Conservation (phyloP, 2,329 filamentous ascomycete species). For the Aspergillus costaricaensis region DNA sequence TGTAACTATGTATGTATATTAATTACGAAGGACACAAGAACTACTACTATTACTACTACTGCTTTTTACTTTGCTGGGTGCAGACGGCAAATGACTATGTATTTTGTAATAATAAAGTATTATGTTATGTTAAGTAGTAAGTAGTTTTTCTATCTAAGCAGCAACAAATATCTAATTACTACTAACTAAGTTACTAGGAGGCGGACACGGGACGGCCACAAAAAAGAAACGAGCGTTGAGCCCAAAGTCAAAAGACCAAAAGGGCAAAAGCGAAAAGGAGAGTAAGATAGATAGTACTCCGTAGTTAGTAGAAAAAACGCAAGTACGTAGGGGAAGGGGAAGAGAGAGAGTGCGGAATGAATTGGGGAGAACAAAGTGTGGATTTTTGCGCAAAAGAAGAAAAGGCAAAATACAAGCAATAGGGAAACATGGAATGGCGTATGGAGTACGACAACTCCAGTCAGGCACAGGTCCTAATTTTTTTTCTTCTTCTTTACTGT, state of each 20-base stretch:
- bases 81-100: slow-evolving; percentile 13
- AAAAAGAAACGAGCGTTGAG: not conserved
- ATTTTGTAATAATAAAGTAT: slow-evolving; percentile 9
- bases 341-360: not conserved
- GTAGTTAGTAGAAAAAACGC: no score
- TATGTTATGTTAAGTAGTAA: no score
- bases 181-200: no score
- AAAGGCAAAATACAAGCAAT: slow-evolving; percentile 15
- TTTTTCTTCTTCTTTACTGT: not conserved
- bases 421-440: slow-evolving; percentile 1
- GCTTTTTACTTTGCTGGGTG: not conserved
- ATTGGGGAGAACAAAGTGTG: not conserved
- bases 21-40: slow-evolving; percentile 6
- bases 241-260: slow-evolving; percentile 9
- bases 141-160: no score
- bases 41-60: not conserved
- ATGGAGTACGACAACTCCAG: not conserved
- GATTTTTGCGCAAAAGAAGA: slow-evolving; percentile 3
- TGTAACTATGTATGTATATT: slow-evolving; percentile 11
- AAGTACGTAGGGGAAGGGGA: not conserved
- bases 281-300: not conserved
- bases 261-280: slow-evolving; percentile 15
- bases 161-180: not conserved
- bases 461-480: slow-evolving; percentile 5
- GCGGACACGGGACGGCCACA: not conserved